Conservation (phyloP, 2,329 filamentous ascomycete species). For the Penicillium sp. region DNA sequence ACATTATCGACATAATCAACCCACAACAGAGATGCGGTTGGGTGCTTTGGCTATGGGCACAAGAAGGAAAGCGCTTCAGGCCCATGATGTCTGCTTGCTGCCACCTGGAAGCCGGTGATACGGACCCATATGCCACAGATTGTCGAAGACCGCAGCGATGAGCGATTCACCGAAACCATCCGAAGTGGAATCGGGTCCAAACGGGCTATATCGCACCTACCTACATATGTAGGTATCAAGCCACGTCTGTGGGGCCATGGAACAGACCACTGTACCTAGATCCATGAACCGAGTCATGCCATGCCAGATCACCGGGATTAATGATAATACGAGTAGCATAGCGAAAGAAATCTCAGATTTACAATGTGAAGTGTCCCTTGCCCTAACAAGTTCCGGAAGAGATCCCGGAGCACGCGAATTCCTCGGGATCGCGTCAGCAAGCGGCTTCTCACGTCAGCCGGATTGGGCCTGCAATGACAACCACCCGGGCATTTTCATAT, state of each 20-base stretch:
- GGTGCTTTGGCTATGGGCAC: not conserved
- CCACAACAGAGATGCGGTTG: not conserved
- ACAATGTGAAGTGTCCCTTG: not conserved
- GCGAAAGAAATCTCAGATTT: not conserved
- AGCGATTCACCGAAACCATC: not conserved
- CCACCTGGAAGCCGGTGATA: not conserved
- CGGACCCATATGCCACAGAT: not conserved
- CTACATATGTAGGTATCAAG: not conserved
- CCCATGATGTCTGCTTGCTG: not conserved
- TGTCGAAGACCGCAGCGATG: not conserved
- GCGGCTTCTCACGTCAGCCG: conserved; percentile 10
- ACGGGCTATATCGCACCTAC: not conserved
- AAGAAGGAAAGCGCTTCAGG: not conserved
- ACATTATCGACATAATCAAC: not conserved
- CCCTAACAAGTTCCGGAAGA: not conserved
- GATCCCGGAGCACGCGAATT: not conserved
- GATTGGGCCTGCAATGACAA: not conserved
- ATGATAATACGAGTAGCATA: conserved; percentile 10
- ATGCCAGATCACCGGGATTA: not conserved
- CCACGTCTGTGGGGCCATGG: not conserved
- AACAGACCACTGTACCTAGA: not conserved
- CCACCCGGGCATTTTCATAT: not conserved
- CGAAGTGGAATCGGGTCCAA: not conserved
- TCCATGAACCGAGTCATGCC: conserved; percentile 1
- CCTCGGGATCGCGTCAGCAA: conserved; percentile 1